A percentile compares a stretch with the other conserved stretches of the same genome.
phyloP scores from a whole-genome alignment of 768 basidiomycete species.

The Mrakia frigida region DNA sequence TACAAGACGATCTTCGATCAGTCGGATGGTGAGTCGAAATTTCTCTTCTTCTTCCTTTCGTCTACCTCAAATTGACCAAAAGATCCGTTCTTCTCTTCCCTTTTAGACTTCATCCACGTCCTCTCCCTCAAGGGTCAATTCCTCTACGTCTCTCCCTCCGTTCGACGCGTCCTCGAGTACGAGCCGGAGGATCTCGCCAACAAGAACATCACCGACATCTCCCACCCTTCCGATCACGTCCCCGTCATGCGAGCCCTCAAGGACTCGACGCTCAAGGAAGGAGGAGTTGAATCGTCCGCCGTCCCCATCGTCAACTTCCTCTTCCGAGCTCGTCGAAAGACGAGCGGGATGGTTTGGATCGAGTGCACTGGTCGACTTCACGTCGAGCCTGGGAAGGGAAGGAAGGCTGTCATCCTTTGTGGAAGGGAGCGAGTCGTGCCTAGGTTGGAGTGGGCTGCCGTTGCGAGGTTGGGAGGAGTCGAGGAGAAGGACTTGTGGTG shows the following conservation, averaged over 20 bases:
- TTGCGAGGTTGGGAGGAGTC: constrained; percentile 55
- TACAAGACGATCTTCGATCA: constrained; percentile 43
- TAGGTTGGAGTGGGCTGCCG: constrained; percentile 59
- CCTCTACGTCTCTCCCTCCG: constrained; percentile 82
- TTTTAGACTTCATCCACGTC: constrained; percentile 75
- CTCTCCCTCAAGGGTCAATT: constrained; percentile 87
- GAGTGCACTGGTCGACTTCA: constrained; percentile 84
- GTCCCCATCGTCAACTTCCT: constrained; percentile 65
- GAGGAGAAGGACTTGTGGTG: constrained; percentile 48
- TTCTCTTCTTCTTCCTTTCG: constrained; percentile 54
- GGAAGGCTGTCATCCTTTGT: constrained; percentile 88
- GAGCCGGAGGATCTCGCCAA: constrained; percentile 77
- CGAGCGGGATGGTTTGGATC: constrained; percentile 72
- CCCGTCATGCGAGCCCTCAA: constrained; percentile 89
- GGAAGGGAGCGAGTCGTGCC: constrained; percentile 58
- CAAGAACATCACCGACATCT: constrained; percentile 68
- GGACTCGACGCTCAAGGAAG: constrained; percentile 44
- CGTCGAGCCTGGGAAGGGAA: constrained; percentile 85
- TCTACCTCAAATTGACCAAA: not conserved
- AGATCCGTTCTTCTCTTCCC: not conserved
- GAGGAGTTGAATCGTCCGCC: constrained; percentile 36
- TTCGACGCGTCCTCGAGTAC: constrained; percentile 75
- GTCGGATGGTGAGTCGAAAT: constrained; percentile 43
- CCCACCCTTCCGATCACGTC: constrained; percentile 83
- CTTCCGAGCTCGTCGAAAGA: constrained; percentile 71